Percentiles rank a stretch among this genome's conserved stretches.
These are phyloP conservation scores for Calonectria pteridis DNA, from an alignment of 2,329 filamentous ascomycete genomes.

Conservation along the genomic window DNA sequence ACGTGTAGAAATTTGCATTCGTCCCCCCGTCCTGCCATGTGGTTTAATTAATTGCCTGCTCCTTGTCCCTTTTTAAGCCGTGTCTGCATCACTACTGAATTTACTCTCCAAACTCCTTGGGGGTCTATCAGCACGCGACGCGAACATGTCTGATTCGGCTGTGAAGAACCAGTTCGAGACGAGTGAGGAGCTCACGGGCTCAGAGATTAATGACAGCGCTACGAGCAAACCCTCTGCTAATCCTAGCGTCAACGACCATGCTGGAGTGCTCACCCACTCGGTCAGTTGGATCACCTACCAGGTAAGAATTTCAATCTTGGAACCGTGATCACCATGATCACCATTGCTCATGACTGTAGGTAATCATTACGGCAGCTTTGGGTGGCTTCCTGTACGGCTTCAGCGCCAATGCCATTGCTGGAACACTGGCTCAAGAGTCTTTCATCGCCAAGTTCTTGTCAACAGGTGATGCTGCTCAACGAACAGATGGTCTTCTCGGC, in stretches of 20 bases:
- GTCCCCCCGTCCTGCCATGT: background rate
- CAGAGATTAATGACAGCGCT: conserved; percentile 5
- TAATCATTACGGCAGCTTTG: conserved; percentile 32
- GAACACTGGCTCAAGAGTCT: conserved; percentile 31
- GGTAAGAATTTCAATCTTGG: background rate
- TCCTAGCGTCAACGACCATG: conserved; percentile 12
- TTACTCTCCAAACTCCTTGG: background rate
- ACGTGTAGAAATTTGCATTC: background rate
- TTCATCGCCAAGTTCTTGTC: conserved; percentile 34
- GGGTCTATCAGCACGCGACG: background rate
- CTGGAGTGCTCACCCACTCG: conserved; percentile 16
- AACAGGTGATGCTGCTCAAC: conserved; percentile 14
- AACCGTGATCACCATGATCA: background rate
- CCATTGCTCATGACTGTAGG: background rate
- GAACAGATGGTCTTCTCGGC: conserved; percentile 27
- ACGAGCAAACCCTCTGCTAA: conserved; percentile 22
- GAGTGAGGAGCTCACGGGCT: conserved; percentile 17
- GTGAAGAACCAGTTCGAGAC: conserved; percentile 21
- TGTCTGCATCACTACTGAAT: background rate
- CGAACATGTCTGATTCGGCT: conserved; percentile 19
- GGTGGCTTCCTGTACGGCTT: conserved; percentile 30
- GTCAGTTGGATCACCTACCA: conserved; percentile 34
- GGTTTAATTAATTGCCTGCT: background rate
- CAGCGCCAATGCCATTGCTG: conserved; percentile 35
- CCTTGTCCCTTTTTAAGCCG: background rate